Percentiles rank a stretch among this genome's conserved stretches.
Evolutionary conservation across 2,329 filamentous ascomycete species (phyloP).

Genomic region (Paracamarosporium sp.): DNA sequence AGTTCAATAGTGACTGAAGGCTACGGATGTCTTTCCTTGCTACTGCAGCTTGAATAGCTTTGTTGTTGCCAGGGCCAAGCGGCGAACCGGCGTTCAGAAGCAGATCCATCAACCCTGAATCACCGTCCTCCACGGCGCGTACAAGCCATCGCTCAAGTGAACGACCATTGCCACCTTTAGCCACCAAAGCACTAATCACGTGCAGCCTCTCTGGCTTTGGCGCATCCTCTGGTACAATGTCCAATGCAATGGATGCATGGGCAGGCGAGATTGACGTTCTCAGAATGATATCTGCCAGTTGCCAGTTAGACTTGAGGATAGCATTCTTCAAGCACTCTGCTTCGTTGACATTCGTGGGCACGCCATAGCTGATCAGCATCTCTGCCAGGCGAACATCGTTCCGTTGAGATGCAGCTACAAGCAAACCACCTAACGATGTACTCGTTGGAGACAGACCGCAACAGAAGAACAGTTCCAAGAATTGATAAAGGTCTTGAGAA

Average conservation of each 20-base stretch:
- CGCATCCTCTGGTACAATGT: slow-evolving; percentile 24
- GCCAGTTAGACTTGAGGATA: slow-evolving; percentile 37
- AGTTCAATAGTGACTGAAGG: slow-evolving; percentile 27
- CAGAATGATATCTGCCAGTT: slow-evolving; percentile 33
- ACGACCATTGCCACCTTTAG: slow-evolving; percentile 36
- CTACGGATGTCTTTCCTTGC: slow-evolving; percentile 29
- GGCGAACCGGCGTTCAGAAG: slow-evolving; percentile 35
- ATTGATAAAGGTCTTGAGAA: slow-evolving; percentile 33
- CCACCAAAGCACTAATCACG: slow-evolving; percentile 31
- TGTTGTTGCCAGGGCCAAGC: slow-evolving; percentile 24
- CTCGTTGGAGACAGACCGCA: slow-evolving; percentile 39
- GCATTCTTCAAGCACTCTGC: slow-evolving; percentile 39
- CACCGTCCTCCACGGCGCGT: slow-evolving; percentile 36
- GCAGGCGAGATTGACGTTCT: slow-evolving; percentile 27
- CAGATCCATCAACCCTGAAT: slow-evolving; percentile 33
- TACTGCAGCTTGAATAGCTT: slow-evolving; percentile 31
- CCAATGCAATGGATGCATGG: slow-evolving; percentile 37
- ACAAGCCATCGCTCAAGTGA: slow-evolving; percentile 35
- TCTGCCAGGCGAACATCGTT: slow-evolving; percentile 37
- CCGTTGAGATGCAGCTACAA: slow-evolving; percentile 35
- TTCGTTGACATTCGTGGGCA: slow-evolving; percentile 34
- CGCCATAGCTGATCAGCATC: slow-evolving; percentile 39
- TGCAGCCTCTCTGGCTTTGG: slow-evolving; percentile 31
- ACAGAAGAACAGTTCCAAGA: slow-evolving; percentile 40
- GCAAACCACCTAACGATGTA: slow-evolving; percentile 33